Conservation (phyloP, 768 basidiomycete genomes). For the Favolaschia claudopus region DNA sequence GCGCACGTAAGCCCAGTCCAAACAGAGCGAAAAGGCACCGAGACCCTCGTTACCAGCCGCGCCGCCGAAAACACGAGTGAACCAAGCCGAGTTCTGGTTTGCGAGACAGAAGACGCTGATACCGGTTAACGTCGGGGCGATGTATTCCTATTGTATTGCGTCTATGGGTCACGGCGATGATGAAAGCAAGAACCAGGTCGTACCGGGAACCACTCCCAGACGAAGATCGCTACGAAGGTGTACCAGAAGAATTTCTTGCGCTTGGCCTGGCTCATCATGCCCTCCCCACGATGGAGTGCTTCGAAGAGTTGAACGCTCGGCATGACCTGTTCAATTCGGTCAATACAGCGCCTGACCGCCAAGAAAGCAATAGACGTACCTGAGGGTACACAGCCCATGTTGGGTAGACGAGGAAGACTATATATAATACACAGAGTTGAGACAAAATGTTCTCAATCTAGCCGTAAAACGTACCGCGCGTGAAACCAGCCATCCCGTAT, state of each 20-base stretch:
- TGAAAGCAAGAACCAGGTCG: constrained; percentile 1
- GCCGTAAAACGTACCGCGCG: too few relatives aligned
- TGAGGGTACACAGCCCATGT: constrained; percentile 52
- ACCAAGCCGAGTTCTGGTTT: constrained; percentile 43
- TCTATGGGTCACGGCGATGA: neutral
- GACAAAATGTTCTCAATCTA: too few relatives aligned
- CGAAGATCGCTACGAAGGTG: constrained; percentile 47
- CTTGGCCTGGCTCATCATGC: constrained; percentile 44
- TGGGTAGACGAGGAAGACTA: constrained; percentile 57
- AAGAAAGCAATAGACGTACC: too few relatives aligned
- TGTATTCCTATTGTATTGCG: constrained; percentile 11
- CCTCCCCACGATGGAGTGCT: constrained; percentile 52
- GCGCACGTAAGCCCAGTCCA: constrained; percentile 63
- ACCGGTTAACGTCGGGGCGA: constrained; percentile 46
- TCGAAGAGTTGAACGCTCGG: constrained; percentile 52
- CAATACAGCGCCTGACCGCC: too few relatives aligned
- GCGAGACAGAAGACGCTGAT: constrained; percentile 55
- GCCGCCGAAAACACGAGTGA: constrained; percentile 60
- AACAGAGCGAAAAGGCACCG: constrained; percentile 57
- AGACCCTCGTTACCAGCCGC: constrained; percentile 63
- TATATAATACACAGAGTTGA: constrained; percentile 48
- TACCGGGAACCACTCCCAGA: constrained; percentile 53
- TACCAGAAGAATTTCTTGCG: constrained; percentile 60
- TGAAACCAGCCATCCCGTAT: constrained; percentile 46
- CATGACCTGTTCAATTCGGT: too few relatives aligned